Percentiles rank a stretch among this genome's conserved stretches.
Conservation (phyloP, 2,329 filamentous ascomycete genomes). For the Albophoma yamanashiensis region DNA sequence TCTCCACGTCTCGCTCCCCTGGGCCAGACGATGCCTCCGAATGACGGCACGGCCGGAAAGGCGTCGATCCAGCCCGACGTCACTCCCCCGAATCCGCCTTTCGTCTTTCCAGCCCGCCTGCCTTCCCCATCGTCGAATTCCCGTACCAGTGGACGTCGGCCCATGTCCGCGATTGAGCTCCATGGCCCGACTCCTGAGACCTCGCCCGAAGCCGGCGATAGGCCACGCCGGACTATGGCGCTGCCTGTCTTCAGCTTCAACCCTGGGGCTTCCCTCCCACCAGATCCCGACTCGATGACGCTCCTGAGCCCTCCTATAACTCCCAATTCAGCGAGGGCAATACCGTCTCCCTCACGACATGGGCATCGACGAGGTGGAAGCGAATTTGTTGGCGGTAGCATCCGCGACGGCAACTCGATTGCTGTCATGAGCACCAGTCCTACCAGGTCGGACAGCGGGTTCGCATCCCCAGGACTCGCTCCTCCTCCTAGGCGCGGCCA, state of each 20-base stretch:
- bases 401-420: conserved; percentile 45
- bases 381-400: conserved; percentile 74
- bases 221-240: conserved; percentile 22
- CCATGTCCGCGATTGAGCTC: conserved; percentile 41
- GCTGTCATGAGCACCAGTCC: conserved; percentile 58
- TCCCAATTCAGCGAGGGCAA: conserved; percentile 36
- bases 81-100: conserved; percentile 51
- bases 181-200: conserved; percentile 20
- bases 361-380: conserved; percentile 74
- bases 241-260: conserved; percentile 48
- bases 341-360: conserved; percentile 52
- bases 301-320: conserved; percentile 45
- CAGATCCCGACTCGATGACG: conserved; percentile 19
- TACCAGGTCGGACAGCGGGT: conserved; percentile 51
- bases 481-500: conserved; percentile 53
- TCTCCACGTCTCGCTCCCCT: conserved; percentile 11
- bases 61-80: conserved; percentile 5
- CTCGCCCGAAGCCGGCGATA: conserved; percentile 17
- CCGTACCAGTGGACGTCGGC: conserved; percentile 37
- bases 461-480: conserved; percentile 41
- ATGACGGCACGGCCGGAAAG: neutral
- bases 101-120: conserved; percentile 48
- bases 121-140: conserved; percentile 34
- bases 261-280: conserved; percentile 28
- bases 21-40: conserved; percentile 4